Percentiles rank a stretch among this genome's conserved stretches.
Evolutionary conservation across 352 stramenopile genomes (phyloP).

Genomic region (Phytopythium montanum): DNA sequence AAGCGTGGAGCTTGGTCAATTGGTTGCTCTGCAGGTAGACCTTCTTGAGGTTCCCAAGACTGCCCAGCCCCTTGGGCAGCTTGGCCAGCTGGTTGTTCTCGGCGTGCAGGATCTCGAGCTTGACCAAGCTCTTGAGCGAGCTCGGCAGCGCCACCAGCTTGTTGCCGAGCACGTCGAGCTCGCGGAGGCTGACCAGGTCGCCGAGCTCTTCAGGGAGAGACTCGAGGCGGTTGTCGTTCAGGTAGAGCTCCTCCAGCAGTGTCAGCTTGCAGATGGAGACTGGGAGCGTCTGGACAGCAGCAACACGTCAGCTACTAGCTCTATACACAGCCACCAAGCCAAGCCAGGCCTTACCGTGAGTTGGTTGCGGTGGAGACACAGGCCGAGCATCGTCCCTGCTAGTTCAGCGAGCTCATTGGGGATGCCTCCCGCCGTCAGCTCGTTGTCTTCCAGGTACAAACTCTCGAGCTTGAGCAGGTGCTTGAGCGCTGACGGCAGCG

Average conservation of each 20-base stretch:
- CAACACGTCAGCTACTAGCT: not conserved
- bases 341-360: constrained; percentile 55
- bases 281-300: constrained; percentile 44
- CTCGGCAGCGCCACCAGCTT: constrained; percentile 54
- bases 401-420: constrained; percentile 46
- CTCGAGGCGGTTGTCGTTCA: constrained; percentile 75
- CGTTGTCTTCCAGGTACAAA: constrained; percentile 86
- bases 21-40: constrained; percentile 85
- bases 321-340: not conserved
- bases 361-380: constrained; percentile 81
- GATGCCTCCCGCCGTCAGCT: constrained; percentile 57
- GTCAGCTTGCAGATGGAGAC: constrained; percentile 56
- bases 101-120: constrained; percentile 79
- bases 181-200: constrained; percentile 62
- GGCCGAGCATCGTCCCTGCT: constrained; percentile 38
- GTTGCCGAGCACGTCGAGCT: constrained; percentile 78
- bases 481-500: constrained; percentile 46
- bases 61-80: constrained; percentile 75
- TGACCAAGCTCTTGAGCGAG: constrained; percentile 60
- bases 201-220: constrained; percentile 70
- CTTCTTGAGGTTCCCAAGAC: constrained; percentile 61
- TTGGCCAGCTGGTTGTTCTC: constrained; percentile 73
- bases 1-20: constrained; percentile 75
- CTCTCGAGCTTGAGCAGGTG: constrained; percentile 66
- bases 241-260: constrained; percentile 80